These are phyloP conservation scores for Candida insectorum DNA, from an alignment of 805 yeast genomes.

Conservation along the genomic window DNA sequence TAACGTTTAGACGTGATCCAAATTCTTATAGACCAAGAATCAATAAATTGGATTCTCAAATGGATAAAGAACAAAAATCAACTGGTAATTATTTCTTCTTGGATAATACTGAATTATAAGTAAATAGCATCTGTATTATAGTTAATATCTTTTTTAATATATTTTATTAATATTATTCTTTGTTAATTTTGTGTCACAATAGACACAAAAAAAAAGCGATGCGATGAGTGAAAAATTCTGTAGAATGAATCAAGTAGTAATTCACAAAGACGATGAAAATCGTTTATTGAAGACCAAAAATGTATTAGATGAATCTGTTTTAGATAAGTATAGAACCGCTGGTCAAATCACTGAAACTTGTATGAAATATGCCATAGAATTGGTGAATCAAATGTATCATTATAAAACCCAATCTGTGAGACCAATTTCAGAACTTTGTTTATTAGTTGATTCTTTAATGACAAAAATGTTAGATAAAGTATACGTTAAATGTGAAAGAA, in stretches of 20 bases:
- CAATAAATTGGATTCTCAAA: slow-evolving; percentile 94
- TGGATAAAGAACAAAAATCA: slow-evolving; percentile 96
- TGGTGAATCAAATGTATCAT: slow-evolving; percentile 76
- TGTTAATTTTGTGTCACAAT: background rate
- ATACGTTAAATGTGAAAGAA: slow-evolving; percentile 74
- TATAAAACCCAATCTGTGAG: slow-evolving; percentile 39
- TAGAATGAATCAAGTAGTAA: slow-evolving; percentile 52
- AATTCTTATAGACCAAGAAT: slow-evolving; percentile 98
- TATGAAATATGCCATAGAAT: slow-evolving; percentile 57
- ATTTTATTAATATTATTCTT: slow-evolving; percentile 1
- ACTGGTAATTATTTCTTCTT: slow-evolving; percentile 94
- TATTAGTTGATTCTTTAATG: slow-evolving; percentile 76
- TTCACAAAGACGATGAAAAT: slow-evolving; percentile 72
- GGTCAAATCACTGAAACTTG: slow-evolving; percentile 88
- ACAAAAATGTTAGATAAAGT: slow-evolving; percentile 54
- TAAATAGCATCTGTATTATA: slow-evolving; percentile 3
- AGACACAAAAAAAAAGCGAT: slow-evolving; percentile 1
- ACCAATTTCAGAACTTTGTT: slow-evolving; percentile 69
- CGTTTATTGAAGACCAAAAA: slow-evolving; percentile 71
- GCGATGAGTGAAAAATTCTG: slow-evolving; percentile 1
- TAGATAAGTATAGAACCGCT: slow-evolving; percentile 83
- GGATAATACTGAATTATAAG: slow-evolving; percentile 53
- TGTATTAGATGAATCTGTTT: slow-evolving; percentile 53
- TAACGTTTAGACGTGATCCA: slow-evolving; percentile 99
- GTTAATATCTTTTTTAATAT: slow-evolving; percentile 4